Percentiles rank a stretch among this genome's conserved stretches.
Conservation (phyloP, 2,329 filamentous ascomycete species). For the Phialocephala sp. region DNA sequence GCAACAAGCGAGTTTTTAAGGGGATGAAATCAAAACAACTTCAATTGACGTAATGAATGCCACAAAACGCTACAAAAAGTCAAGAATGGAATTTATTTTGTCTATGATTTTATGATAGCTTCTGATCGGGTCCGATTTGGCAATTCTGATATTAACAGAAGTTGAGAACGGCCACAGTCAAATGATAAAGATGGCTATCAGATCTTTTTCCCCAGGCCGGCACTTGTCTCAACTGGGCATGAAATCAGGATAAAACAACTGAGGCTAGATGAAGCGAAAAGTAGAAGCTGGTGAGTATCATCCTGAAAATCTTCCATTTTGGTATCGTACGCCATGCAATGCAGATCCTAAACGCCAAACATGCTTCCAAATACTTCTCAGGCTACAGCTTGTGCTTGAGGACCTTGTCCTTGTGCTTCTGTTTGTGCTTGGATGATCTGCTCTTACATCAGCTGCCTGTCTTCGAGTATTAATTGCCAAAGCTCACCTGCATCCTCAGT, state of each 20-base stretch:
- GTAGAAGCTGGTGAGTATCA: neutral
- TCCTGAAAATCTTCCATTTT: conserved; percentile 2
- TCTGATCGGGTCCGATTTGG: neutral
- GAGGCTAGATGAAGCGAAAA: neutral
- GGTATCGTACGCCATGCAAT: conserved; percentile 35
- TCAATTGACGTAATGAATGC: neutral
- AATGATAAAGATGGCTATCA: neutral
- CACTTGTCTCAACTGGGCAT: neutral
- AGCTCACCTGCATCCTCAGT: conserved; percentile 66
- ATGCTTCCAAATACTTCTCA: conserved; percentile 22
- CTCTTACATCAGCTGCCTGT: neutral
- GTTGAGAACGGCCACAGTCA: neutral
- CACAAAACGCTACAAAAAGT: neutral
- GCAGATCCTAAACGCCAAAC: conserved; percentile 29
- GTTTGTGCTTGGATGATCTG: conserved; percentile 52
- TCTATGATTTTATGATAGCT: neutral
- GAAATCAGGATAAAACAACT: neutral
- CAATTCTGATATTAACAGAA: neutral
- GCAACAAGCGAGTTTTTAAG: neutral
- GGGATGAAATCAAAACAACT: neutral
- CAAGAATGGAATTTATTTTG: neutral
- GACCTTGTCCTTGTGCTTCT: conserved; percentile 43
- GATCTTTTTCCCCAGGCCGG: neutral
- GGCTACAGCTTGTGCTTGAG: conserved; percentile 33
- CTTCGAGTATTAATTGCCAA: neutral